Base-by-base conservation (phyloP, 768 basidiomycete species). In the Lactarius hengduanensis region DNA sequence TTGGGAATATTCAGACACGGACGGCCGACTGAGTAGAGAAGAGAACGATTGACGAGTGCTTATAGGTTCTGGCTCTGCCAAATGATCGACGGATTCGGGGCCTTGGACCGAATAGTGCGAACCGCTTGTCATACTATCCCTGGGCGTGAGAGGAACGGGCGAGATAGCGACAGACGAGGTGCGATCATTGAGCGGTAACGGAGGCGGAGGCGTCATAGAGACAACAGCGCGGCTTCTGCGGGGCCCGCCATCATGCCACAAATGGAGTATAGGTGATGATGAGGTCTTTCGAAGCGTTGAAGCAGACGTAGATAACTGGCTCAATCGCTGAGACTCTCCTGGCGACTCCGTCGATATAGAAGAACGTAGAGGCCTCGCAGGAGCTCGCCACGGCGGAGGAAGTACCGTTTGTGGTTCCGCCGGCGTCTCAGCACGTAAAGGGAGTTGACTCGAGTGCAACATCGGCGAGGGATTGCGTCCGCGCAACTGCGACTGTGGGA, bases 1-100 rank as follows among this genome's bases (percentile, higher is more conserved):
- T 69, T 86, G 85, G 11, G 88, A 87, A 73, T 88, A 88, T 62
- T 86, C 84, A 15, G 89, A 90, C 34, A 86, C 69, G 22, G 89
- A 89, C 4, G 79, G 83, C 47, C 87, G 80, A 69, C 79, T 81
- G 20, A 75, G 70, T 13, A 75, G 72, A 3, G 83, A 74, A 28
- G 87, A 87, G 22, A 83, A 79, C 66, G 86, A 75, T 2, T 87
- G 88, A 36, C 78, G 77, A 61, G 85, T 73, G 16, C 72, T 77
- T 2, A 67, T 73, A 34, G 69, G 55, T 28, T 73, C 70, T 28
- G 74, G 72, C 61, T 73, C 67, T n/a, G 62, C 68, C 30, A 56
- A 7, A 26, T 63, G 59, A 1, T 64, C 69, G 38, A 47, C 2
- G 28, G 63, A 57, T 22, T 63, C 66, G 4, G 53, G 59, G 34